Evolutionary conservation across 495 filamentous ascomycete genomes (phyloP).

Genomic region (Tuber brumale): DNA sequence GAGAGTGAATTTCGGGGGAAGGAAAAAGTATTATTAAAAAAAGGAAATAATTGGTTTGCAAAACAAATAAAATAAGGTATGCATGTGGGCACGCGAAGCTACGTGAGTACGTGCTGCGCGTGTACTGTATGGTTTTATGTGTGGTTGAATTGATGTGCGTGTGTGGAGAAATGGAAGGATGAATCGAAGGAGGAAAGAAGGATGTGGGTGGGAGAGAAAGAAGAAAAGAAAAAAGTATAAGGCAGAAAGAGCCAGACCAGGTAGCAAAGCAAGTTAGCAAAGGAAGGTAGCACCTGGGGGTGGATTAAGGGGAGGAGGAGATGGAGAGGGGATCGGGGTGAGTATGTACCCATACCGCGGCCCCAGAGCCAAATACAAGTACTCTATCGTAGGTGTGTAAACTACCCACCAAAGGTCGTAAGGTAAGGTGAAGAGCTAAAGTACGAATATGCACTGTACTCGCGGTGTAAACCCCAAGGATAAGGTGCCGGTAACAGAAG

Average conservation of each 20-base stretch:
- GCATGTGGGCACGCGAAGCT: slow-evolving; percentile 23
- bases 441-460: background rate
- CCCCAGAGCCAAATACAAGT: background rate
- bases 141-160: slow-evolving; percentile 21
- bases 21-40: slow-evolving; percentile 7
- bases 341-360: background rate
- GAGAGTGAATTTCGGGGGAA: background rate
- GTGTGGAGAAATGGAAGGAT: slow-evolving; percentile 38
- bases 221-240: slow-evolving; percentile 12
- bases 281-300: slow-evolving; percentile 36
- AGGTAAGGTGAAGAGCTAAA: background rate
- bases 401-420: background rate
- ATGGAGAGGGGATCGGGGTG: slow-evolving; percentile 23
- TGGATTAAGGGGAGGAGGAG: slow-evolving; percentile 15
- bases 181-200: slow-evolving; percentile 40
- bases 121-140: slow-evolving; percentile 1
- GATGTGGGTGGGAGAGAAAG: slow-evolving; percentile 16
- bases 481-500: slow-evolving; percentile 1
- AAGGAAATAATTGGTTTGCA: slow-evolving; percentile 25
- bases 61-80: slow-evolving; percentile 1
- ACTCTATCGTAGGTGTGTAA: background rate
- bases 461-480: background rate
- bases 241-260: slow-evolving; percentile 34
- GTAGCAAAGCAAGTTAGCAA: slow-evolving; percentile 37
- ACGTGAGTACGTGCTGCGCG: slow-evolving; percentile 31